Evolutionary conservation across 192 early-diverging fungal species (phyloP), one percentile per base, ranked within the genome.

Genomic region (Coemansia sp.): DNA sequence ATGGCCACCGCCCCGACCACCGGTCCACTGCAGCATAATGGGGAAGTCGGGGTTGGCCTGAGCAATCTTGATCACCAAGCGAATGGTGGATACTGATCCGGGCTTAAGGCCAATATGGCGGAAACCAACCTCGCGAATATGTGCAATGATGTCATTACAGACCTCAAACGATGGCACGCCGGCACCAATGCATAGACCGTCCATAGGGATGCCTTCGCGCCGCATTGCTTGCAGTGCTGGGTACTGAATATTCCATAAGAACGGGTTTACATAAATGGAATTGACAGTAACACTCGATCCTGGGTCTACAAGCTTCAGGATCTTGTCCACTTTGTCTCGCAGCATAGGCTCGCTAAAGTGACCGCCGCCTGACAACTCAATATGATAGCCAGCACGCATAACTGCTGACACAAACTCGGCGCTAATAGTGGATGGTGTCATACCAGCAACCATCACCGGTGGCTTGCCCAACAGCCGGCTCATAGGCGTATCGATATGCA

Each of bases 21-120:
- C 92, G 31, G 94, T 96, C 94, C 94, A 96, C 68, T 96, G 91
- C 53, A 96, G 77, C 46, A 96, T 81, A 36, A 96, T 83, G n/a
- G 94, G 89, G 82, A 94, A 92, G 40, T 84, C 84, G 8, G 91
- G 91, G 70, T 93, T 88, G 48, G 82, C 80, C 65, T 88, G 85
- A 26, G 92, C 94, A 72, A 96, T 96, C 39, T 84, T 67, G 60
- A 94, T 82, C 15, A 92, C 91, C 43, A 89, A 84, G 33, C 88
- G 82, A 57, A 96, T 94, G 18, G 90, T 87, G 42, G 88, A 84
- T 14, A 87, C 83, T 26, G 84, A 86, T 49, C 94, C 89, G 42
- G 94, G 94, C 82, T 96, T 96, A 79, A 96, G 88, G 1, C 90
- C 82, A 59, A 94, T 83, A 61, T 94, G 91, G 42, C 85, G 83